Percentiles rank a stretch among this genome's conserved stretches.
Evolutionary conservation across 805 yeast species (phyloP).

Genomic region (Kuraishia floccosa): DNA sequence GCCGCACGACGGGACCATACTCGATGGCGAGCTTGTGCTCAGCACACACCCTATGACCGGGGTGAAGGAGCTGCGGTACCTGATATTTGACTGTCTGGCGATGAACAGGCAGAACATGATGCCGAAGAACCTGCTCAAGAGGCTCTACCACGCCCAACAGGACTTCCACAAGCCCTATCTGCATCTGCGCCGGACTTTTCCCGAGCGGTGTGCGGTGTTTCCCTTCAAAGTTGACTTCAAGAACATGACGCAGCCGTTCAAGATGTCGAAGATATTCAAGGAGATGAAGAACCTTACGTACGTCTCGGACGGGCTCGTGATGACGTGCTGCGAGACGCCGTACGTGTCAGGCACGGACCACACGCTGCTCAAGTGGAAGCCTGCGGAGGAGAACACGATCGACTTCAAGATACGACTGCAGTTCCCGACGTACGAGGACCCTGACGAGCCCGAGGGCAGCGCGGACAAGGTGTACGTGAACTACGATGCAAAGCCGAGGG

Average conservation of each 20-base stretch:
- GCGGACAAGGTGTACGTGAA: constrained; percentile 65
- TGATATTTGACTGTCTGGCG: constrained; percentile 87
- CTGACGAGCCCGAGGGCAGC: constrained; percentile 53
- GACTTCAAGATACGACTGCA: constrained; percentile 68
- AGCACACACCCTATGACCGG: constrained; percentile 45
- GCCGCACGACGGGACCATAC: constrained; percentile 76
- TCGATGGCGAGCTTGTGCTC: constrained; percentile 90
- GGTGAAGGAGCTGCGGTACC: constrained; percentile 59
- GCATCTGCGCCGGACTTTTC: constrained; percentile 53
- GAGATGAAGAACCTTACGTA: constrained; percentile 69
- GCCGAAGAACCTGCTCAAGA: constrained; percentile 60
- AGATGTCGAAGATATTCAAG: constrained; percentile 62
- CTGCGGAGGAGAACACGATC: constrained; percentile 88
- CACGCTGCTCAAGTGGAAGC: constrained; percentile 89
- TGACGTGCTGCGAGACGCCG: constrained; percentile 84
- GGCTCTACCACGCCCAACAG: constrained; percentile 80
- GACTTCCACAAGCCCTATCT: constrained; percentile 76
- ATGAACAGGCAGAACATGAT: constrained; percentile 66
- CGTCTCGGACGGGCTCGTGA: constrained; percentile 87
- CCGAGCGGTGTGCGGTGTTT: constrained; percentile 63
- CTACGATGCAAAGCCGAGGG: constrained; percentile 69
- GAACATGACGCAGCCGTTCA: constrained; percentile 77
- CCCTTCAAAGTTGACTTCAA: constrained; percentile 85
- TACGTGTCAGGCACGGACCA: constrained; percentile 85
- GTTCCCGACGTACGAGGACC: constrained; percentile 49